Base-by-base conservation (phyloP, 2,329 filamentous ascomycete genomes). In the Exophiala aquamarina region DNA sequence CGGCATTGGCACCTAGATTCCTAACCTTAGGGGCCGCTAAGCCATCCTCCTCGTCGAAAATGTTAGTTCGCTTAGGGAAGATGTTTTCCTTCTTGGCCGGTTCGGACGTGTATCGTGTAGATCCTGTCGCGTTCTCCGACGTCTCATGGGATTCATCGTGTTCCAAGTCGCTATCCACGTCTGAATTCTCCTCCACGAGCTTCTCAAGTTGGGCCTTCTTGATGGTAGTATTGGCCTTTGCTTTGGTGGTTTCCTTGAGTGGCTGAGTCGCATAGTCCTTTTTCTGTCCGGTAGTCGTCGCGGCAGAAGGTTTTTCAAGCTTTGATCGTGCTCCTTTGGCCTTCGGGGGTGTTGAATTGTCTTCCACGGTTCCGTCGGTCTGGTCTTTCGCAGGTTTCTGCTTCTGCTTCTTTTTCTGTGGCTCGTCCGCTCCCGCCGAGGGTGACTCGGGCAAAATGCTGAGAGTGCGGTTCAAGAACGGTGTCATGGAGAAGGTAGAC, bases 401-500 rank as follows among this genome's bases (percentile, higher is more conserved):
- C 23, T 57, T 58, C 10, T 62, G 60, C 33, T 49, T 40, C 11
- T 61, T 59, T 28, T 51, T 48, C 4, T 44, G 38, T 14, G 52
- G 39, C 10, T 56, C 45, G 13, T 41, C 31, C 19, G 65, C 65
- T n/a, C 63, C 58, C 21, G 61, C 62, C 14, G 67, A 40, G 8
- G 68, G 66, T 17, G 68, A 66, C 19, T 71, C 71, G 5, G 72
- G 69, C n/a, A 70, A 68, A 11, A 84, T 70, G 54, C 74, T 84
- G 51, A 76, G 82, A 19, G 81, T 84, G 41, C 85, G 82, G 66
- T 91, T 95, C 52, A 97, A 75, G 72, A 95, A 96, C 0, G 92
- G 92, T 0, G 92, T 97, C 55, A 96, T 89, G 3, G 90, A 95
- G 67, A 97, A 96, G 2, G 79, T 84, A 0, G 91, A 96, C 67